Percentiles rank a stretch among this genome's conserved stretches.
Evolutionary conservation across 2,329 filamentous ascomycete genomes (phyloP).

Genomic region (Trichoderma breve): DNA sequence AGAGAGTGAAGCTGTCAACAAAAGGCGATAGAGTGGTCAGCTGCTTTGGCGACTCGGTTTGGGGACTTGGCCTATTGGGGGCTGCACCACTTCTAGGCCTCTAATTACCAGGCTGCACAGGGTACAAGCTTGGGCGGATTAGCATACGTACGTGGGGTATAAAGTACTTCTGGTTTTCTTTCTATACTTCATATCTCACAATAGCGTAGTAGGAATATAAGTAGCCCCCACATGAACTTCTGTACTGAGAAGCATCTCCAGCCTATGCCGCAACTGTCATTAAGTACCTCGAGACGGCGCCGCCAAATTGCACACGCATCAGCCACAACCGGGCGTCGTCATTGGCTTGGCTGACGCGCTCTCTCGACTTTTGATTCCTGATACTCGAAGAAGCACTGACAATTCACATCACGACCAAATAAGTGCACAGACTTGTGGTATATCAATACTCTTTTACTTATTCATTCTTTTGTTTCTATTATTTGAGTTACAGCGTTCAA

Average conservation of each 20-base stretch:
- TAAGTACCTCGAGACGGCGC: background rate
- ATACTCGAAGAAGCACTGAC: background rate
- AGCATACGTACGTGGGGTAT: constrained; percentile 12
- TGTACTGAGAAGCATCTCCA: background rate
- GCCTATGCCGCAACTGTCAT: background rate
- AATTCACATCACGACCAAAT: background rate
- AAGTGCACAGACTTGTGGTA: background rate
- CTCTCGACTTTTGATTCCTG: background rate
- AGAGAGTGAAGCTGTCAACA: background rate
- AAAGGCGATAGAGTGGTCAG: constrained; percentile 9
- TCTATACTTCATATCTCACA: background rate
- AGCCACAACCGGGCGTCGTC: constrained; percentile 15
- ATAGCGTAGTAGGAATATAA: rapidly evolving
- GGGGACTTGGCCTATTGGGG: constrained; percentile 8
- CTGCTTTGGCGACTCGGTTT: constrained; percentile 11
- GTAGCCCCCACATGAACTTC: background rate
- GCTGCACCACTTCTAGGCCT: constrained; percentile 1
- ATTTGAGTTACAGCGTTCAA: background rate
- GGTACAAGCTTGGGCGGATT: background rate
- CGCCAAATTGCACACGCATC: background rate
- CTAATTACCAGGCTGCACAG: background rate
- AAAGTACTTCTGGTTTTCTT: background rate
- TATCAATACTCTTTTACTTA: background rate
- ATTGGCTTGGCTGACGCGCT: constrained; percentile 3
- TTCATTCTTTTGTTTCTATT: background rate